Evolutionary conservation across 345 rosid species (phyloP).

Genomic region (Salix udensis): DNA sequence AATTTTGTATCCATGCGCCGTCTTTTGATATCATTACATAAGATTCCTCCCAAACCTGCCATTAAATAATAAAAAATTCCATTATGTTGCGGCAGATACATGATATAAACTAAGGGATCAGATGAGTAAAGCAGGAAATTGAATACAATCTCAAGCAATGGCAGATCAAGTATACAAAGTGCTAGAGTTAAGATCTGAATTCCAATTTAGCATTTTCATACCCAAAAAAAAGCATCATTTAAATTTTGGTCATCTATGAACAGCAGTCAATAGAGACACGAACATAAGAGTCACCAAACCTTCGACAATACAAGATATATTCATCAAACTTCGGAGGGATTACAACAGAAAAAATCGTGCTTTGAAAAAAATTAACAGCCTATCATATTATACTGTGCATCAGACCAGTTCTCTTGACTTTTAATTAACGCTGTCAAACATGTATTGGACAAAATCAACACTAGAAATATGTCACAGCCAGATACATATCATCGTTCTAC

Average conservation of each 20-base stretch:
- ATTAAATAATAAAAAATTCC: background rate
- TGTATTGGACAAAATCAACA: no score
- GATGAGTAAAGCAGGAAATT: background rate
- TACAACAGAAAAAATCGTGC: no score
- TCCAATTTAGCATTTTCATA: background rate
- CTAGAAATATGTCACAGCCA: no score
- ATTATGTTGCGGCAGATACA: conserved; percentile 13
- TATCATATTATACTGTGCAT: no score
- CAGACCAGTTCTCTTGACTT: no score
- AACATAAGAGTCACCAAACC: no score
- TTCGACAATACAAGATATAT: no score
- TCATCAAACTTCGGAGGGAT: no score
- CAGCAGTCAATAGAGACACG: background rate
- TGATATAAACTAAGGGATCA: background rate
- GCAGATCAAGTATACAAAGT: background rate
- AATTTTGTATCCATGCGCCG: background rate
- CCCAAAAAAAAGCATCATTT: background rate
- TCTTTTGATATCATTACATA: background rate
- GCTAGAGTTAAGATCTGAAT: background rate
- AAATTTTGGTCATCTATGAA: background rate
- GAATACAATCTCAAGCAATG: background rate
- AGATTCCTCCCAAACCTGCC: background rate
- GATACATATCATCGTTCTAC: no score
- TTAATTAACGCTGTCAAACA: no score
- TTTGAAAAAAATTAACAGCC: no score